phyloP scores from a whole-genome alignment of 257 asterid genomes.

The Schizonepeta tenuifolia region DNA sequence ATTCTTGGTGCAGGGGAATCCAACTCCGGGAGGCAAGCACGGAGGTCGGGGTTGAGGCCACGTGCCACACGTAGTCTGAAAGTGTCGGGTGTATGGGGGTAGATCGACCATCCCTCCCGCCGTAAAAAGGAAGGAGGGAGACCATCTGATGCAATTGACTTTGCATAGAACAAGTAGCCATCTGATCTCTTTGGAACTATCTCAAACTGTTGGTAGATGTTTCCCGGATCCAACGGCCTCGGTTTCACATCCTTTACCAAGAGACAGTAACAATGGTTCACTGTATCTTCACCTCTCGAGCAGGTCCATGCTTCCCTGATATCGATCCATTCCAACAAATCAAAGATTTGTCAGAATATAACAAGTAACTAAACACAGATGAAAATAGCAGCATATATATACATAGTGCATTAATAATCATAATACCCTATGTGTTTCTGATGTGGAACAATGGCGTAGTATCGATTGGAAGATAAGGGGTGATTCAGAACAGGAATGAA shows the following conservation, averaged over 20 bases:
- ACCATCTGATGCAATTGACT: slow-evolving; percentile 42
- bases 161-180: slow-evolving; percentile 19
- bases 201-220: slow-evolving; percentile 53
- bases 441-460: slow-evolving; percentile 54
- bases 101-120: slow-evolving; percentile 45
- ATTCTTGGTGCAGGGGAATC: background rate
- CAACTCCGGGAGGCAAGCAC: slow-evolving; percentile 37
- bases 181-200: slow-evolving; percentile 14
- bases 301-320: slow-evolving; percentile 61
- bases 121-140: slow-evolving; percentile 51
- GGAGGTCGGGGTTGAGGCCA: slow-evolving; percentile 45
- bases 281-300: slow-evolving; percentile 62
- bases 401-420: too few species aligned
- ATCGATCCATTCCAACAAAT: too few species aligned
- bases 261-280: slow-evolving; percentile 50
- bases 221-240: slow-evolving; percentile 54
- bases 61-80: slow-evolving; percentile 37
- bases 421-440: slow-evolving; percentile 60
- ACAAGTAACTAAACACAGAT: background rate
- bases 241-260: slow-evolving; percentile 48
- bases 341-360: background rate
- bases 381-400: too few species aligned
- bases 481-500: slow-evolving; percentile 59
- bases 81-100: slow-evolving; percentile 34
- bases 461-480: slow-evolving; percentile 55